Evolutionary conservation across 148 eudicot genomes (phyloP).

Genomic region (Silene uniflora): DNA sequence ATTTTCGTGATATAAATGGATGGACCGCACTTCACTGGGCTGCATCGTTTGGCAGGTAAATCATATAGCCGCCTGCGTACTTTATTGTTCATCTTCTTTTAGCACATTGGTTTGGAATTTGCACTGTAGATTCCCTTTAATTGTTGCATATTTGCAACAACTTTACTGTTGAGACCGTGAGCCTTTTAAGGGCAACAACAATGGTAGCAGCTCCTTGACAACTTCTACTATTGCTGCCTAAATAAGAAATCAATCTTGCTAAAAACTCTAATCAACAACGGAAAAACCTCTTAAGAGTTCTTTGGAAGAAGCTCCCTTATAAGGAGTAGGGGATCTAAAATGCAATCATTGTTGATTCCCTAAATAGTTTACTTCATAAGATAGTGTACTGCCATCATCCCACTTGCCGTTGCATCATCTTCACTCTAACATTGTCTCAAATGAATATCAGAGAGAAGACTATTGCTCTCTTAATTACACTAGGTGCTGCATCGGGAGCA

Average conservation of each 20-base stretch:
- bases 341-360: neutral
- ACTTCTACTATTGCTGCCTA: neutral
- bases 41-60: constrained; percentile 78
- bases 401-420: neutral
- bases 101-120: neutral
- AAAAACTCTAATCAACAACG: neutral
- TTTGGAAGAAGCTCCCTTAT: neutral
- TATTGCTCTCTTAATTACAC: constrained; percentile 58
- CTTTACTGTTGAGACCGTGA: neutral
- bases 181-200: neutral
- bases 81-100: neutral
- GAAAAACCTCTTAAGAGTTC: neutral
- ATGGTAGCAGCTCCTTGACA: neutral
- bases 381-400: neutral
- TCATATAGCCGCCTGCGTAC: neutral
- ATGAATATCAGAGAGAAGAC: constrained; percentile 49
- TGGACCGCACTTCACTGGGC: constrained; percentile 96
- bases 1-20: constrained; percentile 73
- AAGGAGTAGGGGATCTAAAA: neutral
- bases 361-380: neutral
- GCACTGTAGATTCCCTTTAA: neutral
- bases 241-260: neutral
- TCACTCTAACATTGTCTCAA: constrained; percentile 8
- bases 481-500: constrained; percentile 65
- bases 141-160: neutral